Percentiles rank a stretch among this genome's conserved stretches.
Conservation (phyloP, 2,329 filamentous ascomycete genomes). For the Mycogone perniciosa region DNA sequence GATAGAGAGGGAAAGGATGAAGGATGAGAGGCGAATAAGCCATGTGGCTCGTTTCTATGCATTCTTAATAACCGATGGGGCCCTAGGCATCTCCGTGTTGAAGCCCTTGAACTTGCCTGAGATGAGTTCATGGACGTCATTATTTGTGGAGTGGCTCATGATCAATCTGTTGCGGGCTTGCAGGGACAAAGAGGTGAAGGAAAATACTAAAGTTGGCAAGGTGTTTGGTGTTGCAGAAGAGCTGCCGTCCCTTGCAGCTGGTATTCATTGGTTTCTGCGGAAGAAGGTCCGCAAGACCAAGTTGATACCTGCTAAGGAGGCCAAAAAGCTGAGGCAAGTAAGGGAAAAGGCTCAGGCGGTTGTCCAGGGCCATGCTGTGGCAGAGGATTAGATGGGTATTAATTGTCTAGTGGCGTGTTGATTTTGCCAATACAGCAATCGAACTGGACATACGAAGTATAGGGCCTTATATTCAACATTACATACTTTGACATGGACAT, state of each 20-base stretch:
- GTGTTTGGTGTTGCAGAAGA: slow-evolving; percentile 61
- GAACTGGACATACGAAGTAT: neutral
- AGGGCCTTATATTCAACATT: too few relatives aligned
- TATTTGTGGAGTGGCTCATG: slow-evolving; percentile 75
- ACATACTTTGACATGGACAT: too few relatives aligned
- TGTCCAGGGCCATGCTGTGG: slow-evolving; percentile 18
- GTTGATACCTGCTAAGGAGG: slow-evolving; percentile 43
- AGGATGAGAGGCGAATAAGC: slow-evolving; percentile 44
- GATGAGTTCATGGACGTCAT: slow-evolving; percentile 66
- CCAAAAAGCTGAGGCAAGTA: slow-evolving; percentile 35
- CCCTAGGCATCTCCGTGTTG: slow-evolving; percentile 43
- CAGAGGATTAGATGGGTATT: neutral
- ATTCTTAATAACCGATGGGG: slow-evolving; percentile 40
- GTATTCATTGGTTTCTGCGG: slow-evolving; percentile 72
- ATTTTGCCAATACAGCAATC: neutral
- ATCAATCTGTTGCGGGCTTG: slow-evolving; percentile 67
- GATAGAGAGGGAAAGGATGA: slow-evolving; percentile 39
- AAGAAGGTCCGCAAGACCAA: slow-evolving; percentile 65
- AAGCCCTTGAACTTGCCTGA: slow-evolving; percentile 74
- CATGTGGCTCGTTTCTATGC: slow-evolving; percentile 52
- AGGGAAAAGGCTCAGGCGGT: slow-evolving; percentile 28
- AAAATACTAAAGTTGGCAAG: slow-evolving; percentile 54
- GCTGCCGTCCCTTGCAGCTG: slow-evolving; percentile 61
- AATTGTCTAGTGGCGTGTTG: neutral
- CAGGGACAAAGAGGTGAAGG: slow-evolving; percentile 37